Conservation (phyloP, 352 stramenopile genomes). For the Phytophthora chlamydospora region DNA sequence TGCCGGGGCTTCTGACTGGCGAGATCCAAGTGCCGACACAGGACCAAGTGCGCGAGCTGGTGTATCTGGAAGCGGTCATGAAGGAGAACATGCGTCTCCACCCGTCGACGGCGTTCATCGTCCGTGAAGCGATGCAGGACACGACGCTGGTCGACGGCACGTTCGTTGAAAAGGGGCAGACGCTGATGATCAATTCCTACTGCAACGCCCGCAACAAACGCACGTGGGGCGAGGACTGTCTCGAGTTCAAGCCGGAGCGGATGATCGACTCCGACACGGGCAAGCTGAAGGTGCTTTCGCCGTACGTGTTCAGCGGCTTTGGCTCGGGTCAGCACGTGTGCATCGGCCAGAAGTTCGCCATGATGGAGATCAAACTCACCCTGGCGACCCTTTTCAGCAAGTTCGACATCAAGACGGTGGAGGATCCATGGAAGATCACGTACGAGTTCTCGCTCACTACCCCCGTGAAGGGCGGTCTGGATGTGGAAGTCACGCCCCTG, state of each 20-base stretch:
- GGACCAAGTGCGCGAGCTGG: constrained; percentile 52
- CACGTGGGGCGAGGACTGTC: constrained; percentile 55
- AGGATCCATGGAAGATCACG: constrained; percentile 50
- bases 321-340: constrained; percentile 61
- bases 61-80: constrained; percentile 68
- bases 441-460: constrained; percentile 58
- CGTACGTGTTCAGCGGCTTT: constrained; percentile 46
- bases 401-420: constrained; percentile 52
- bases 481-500: constrained; percentile 28
- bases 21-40: constrained; percentile 38
- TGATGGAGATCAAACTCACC: constrained; percentile 68
- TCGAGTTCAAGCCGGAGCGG: constrained; percentile 65
- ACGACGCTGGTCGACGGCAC: constrained; percentile 40
- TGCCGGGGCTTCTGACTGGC: constrained; percentile 35
- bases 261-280: constrained; percentile 53
- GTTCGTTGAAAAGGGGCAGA: constrained; percentile 33
- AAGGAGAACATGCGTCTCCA: constrained; percentile 73
- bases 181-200: constrained; percentile 37
- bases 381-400: constrained; percentile 55
- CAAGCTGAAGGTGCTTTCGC: constrained; percentile 38
- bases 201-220: constrained; percentile 39
- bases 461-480: constrained; percentile 43
- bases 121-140: constrained; percentile 47
- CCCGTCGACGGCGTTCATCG: constrained; percentile 61
- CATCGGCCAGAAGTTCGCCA: constrained; percentile 57